Evolutionary conservation across 73 alveolate species (phyloP).

Genomic region (Paramecium primaurelia): DNA sequence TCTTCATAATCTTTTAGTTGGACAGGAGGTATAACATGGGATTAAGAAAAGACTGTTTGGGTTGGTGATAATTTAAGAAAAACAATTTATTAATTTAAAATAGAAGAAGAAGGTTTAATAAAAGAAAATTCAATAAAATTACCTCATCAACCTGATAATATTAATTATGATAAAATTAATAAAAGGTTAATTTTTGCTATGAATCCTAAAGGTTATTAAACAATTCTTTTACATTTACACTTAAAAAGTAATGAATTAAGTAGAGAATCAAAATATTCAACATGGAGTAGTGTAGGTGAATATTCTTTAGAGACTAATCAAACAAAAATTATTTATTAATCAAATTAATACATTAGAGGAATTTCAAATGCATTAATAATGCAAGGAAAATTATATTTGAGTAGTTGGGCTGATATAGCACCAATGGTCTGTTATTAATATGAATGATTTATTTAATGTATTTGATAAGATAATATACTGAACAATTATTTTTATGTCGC

Average conservation of each 20-base stretch:
- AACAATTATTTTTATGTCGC: neutral
- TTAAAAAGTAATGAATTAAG: neutral
- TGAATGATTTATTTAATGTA: neutral
- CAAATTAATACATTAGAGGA: neutral
- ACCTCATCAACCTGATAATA: neutral
- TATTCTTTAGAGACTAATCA: neutral
- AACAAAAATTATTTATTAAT: neutral
- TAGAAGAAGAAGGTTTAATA: neutral
- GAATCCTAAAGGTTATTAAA: neutral
- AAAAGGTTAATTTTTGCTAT: neutral
- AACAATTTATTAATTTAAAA: neutral
- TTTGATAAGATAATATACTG: neutral
- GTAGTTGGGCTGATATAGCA: conserved; percentile 12
- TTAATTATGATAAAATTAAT: neutral
- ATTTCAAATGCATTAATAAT: neutral
- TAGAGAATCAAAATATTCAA: neutral
- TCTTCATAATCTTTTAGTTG: neutral
- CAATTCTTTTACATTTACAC: neutral
- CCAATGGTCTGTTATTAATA: neutral
- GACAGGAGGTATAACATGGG: conserved; percentile 50
- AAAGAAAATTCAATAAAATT: neutral
- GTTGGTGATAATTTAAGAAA: neutral
- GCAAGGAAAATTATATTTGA: neutral
- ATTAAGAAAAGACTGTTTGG: neutral
- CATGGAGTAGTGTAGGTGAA: neutral